Evolutionary conservation across 371 early-diverging fungal genomes (phyloP).

Genomic region (Umbelopsis sp.): DNA sequence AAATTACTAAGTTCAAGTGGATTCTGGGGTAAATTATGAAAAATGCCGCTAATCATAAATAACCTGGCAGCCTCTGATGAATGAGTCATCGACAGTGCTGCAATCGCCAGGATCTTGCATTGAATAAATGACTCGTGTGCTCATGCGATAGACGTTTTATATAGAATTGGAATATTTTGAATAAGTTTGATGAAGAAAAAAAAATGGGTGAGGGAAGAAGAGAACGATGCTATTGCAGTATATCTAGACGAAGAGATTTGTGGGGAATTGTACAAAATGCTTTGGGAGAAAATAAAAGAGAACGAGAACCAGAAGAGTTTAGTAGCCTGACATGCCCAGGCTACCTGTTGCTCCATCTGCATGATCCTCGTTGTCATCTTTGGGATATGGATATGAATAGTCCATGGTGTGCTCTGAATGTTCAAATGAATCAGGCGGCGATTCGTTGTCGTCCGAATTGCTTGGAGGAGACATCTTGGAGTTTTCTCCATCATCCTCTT

Average conservation of each 20-base stretch:
- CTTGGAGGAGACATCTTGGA: constrained; percentile 14
- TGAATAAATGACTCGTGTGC: no score
- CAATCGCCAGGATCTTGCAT: no score
- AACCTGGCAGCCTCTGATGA: no score
- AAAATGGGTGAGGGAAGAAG: neutral
- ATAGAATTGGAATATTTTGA: no score
- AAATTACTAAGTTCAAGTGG: no score
- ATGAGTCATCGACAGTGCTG: no score
- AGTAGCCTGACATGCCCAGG: constrained; percentile 8
- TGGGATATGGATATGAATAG: neutral
- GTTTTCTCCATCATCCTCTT: neutral
- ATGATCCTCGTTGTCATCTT: neutral
- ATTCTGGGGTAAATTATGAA: no score
- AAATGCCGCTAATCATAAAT: no score
- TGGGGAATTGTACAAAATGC: constrained; percentile 7
- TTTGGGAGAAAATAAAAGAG: neutral
- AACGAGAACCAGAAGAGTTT: neutral
- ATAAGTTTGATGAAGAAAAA: neutral
- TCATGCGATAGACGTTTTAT: no score
- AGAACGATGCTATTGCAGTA: neutral
- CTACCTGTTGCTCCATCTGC: neutral
- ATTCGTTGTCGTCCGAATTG: neutral
- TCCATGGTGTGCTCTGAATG: neutral
- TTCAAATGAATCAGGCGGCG: neutral
- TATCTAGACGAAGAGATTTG: neutral